Evolutionary conservation across 2,329 filamentous ascomycete genomes (phyloP).

Genomic region (Rutstroemia sp.): DNA sequence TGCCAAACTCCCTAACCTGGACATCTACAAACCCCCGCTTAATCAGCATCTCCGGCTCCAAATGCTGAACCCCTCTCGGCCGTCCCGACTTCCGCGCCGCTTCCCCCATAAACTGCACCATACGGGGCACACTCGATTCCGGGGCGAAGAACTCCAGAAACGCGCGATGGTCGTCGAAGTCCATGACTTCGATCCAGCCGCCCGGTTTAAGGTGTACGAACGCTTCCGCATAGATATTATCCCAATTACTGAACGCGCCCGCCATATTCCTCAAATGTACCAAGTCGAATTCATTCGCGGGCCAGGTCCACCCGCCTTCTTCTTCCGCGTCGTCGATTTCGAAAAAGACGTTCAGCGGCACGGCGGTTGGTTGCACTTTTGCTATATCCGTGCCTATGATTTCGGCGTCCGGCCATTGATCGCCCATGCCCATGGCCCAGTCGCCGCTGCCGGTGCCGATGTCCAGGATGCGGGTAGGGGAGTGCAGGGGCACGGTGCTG

Average conservation of each 20-base stretch:
- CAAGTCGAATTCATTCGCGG: constrained; percentile 47
- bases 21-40: constrained; percentile 38
- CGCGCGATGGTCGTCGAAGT: constrained; percentile 23
- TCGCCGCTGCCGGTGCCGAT: constrained; percentile 54
- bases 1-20: constrained; percentile 17
- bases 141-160: constrained; percentile 17
- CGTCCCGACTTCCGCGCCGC: constrained; percentile 19
- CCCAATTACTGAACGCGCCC: constrained; percentile 51
- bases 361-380: constrained; percentile 49
- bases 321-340: constrained; percentile 52
- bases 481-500: constrained; percentile 30
- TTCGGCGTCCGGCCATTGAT: constrained; percentile 38
- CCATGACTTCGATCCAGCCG: constrained; percentile 28
- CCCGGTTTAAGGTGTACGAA: constrained; percentile 31
- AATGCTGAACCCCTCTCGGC: constrained; percentile 15
- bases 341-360: constrained; percentile 56
- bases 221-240: constrained; percentile 45
- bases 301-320: constrained; percentile 42
- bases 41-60: constrained; percentile 23
- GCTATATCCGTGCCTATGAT: constrained; percentile 54
- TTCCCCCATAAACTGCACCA: constrained; percentile 12
- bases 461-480: constrained; percentile 35
- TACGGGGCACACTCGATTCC: constrained; percentile 11
- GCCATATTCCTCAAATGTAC: constrained; percentile 52
- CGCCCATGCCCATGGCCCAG: constrained; percentile 55